Percentiles rank a stretch among this genome's conserved stretches.
Evolutionary conservation across 1,139 yeast genomes (phyloP).

Genomic region (Candida sanyaensis): DNA sequence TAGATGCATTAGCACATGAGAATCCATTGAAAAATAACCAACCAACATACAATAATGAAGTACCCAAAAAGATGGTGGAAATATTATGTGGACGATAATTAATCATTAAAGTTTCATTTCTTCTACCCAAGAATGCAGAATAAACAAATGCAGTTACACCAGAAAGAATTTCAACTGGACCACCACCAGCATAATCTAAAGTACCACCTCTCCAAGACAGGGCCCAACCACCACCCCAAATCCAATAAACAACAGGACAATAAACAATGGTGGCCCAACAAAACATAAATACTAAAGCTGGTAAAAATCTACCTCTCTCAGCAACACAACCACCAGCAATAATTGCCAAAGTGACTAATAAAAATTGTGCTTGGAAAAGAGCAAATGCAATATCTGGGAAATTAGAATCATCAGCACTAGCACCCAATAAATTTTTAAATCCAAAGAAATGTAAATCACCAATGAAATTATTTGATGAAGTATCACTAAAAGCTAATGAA

Average conservation of each 20-base stretch:
- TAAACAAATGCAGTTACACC: slow-evolving; percentile 91
- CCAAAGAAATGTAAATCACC: slow-evolving; percentile 87
- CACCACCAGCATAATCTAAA: slow-evolving; percentile 96
- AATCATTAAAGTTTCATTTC: slow-evolving; percentile 80
- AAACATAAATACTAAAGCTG: slow-evolving; percentile 80
- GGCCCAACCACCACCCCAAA: slow-evolving; percentile 98
- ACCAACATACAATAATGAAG: slow-evolving; percentile 64
- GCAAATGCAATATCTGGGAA: slow-evolving; percentile 89
- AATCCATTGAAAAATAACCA: slow-evolving; percentile 93
- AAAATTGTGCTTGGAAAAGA: slow-evolving; percentile 86
- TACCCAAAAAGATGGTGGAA: slow-evolving; percentile 79
- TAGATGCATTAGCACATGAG: slow-evolving; percentile 64
- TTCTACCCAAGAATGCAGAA: slow-evolving; percentile 77
- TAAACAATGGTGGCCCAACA: slow-evolving; percentile 91
- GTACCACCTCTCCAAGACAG: slow-evolving; percentile 74
- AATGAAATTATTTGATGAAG: slow-evolving; percentile 79
- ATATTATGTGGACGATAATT: slow-evolving; percentile 96
- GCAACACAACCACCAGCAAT: slow-evolving; percentile 88
- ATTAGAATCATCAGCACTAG: slow-evolving; percentile 36
- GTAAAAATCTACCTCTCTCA: slow-evolving; percentile 88
- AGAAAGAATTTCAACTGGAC: slow-evolving; percentile 91
- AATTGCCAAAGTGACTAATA: slow-evolving; percentile 88
- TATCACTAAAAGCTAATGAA: slow-evolving; percentile 78
- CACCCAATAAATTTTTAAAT: slow-evolving; percentile 67
- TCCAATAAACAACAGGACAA: slow-evolving; percentile 93